A percentile compares a stretch with the other conserved stretches of the same genome.
Evolutionary conservation across 208 protist genomes (phyloP).

Genomic region (Acanthamoeba sp.): DNA sequence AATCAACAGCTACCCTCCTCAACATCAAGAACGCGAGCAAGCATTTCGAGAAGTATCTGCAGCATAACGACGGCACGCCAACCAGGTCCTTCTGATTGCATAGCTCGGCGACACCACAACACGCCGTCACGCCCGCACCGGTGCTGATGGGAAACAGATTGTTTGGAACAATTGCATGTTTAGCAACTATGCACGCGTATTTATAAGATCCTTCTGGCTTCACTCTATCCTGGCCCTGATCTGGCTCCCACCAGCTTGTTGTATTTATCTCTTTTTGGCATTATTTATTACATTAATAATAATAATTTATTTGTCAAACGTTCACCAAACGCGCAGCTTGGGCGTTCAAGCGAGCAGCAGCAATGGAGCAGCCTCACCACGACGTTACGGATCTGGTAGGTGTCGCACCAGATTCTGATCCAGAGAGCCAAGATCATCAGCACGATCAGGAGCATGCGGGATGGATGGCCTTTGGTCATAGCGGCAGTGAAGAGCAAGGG

Average conservation of each 20-base stretch:
- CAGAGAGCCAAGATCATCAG: not conserved
- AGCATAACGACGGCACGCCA: conserved; percentile 52
- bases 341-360: not conserved
- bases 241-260: not conserved
- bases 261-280: not conserved
- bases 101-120: too few species aligned
- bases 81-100: not conserved
- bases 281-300: not conserved
- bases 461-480: not conserved
- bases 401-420: not conserved
- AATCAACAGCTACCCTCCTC: conserved; percentile 89
- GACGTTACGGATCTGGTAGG: not conserved
- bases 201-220: too few species aligned
- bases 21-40: conserved; percentile 91
- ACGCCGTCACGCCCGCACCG: not conserved
- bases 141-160: not conserved
- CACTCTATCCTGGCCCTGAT: too few species aligned
- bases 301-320: not conserved
- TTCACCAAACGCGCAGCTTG: not conserved
- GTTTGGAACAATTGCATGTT: not conserved
- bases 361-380: not conserved
- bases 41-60: conserved; percentile 90
- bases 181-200: too few species aligned
- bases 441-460: not conserved
- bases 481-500: not conserved